Evolutionary conservation across 176 grass and related monocot genomes (phyloP), one percentile per base, ranked within the genome.

Genomic region (Avena sativa): DNA sequence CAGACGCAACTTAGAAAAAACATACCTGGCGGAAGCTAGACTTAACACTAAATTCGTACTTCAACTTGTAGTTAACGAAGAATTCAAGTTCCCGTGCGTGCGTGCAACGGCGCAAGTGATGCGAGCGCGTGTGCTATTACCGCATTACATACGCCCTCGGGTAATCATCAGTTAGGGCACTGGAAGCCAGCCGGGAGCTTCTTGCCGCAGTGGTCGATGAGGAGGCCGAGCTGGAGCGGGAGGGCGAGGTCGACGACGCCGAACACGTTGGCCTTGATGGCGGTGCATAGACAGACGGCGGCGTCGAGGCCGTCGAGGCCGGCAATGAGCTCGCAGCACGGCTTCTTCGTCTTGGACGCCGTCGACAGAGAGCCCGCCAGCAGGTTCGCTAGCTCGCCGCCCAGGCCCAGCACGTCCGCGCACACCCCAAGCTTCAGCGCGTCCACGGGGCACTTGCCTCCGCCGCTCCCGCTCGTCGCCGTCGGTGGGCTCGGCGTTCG

Each of bases 121-220:
- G 52, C 52, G 52, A 55, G 14, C 14, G 13, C 52, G 4, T 55
- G 52, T 55, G 52, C 52, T 3, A 55, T 55, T 55, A 55, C 52
- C 52, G 52, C 52, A 16, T 16, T 6, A 55, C 28, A 5, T 44
- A 57, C 30, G 28, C 23, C 13, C 17, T 70, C 0, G 5, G 44
- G 1, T 30, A 13, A 56, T 76, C 66, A 56, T 76, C 66, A 79
- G 50, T 16, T 79, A 3, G 90, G 17, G 82, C 92, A 97, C 60
- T 84, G 78, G 95, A 92, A 97, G 26, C 86, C 95, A 61, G 47
- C 71, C 0, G 95, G 95, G 63, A 93, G 74, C 71, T 90, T 81
- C 86, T 84, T 97, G 88, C 86, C 87, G 82, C 95, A 97, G 81
- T 78, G 56, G 78, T 81, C 40, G 68, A 81, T 13, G 44, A 78